Evolutionary conservation across 768 basidiomycete genomes (phyloP), one percentile per base, ranked within the genome.

Genomic region (Tylopilus vinaceipallidus): DNA sequence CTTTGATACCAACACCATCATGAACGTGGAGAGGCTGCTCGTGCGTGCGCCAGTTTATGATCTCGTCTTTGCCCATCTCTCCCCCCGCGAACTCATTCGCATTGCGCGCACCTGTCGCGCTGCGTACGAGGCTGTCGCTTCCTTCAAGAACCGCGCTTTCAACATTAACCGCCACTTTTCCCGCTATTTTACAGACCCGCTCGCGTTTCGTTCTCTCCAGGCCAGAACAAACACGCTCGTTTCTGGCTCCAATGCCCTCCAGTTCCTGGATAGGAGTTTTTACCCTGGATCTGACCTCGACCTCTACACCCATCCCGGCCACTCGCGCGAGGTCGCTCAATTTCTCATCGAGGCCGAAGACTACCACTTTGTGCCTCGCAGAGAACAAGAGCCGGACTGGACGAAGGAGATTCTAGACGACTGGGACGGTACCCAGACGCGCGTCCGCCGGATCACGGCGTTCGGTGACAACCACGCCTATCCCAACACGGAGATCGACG

Each of bases 181-280:
- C 6, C 60, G 62, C 7, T 76, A 66, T 46, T 76, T 79, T 53
- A 34, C 52, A 4, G 50, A 68, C 20, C 68, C 70, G 6, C n/a
- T 62, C n/a, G 58, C 59, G 4, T 81, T 81, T 49, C 71, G 79
- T 14, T 58, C 53, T 4, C 62, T 79, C 3, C 79, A 78, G 56
- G 70, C 68, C 0, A 55, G 47, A 14, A 78, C 76, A 0, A 73
- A 70, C 33, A 71, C 73, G 0, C 55, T 82, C 20, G 73, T 83
- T 17, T 82, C 81, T 3, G 81, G 81, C 10, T 81, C 80, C 0
- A 68, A 64, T 23, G 80, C 78, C 0, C 70, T 81, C 3, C 80
- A 82, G 42, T 79, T 80, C 54, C 68, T 83, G 35, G 74, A 76
- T 42, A 58, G 78, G 16, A 54, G 66, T 0, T 62, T 63, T 32